A percentile compares a stretch with the other conserved stretches of the same genome.
phyloP scores from a whole-genome alignment of 1,139 yeast genomes.

The Candida frijolesensis region DNA sequence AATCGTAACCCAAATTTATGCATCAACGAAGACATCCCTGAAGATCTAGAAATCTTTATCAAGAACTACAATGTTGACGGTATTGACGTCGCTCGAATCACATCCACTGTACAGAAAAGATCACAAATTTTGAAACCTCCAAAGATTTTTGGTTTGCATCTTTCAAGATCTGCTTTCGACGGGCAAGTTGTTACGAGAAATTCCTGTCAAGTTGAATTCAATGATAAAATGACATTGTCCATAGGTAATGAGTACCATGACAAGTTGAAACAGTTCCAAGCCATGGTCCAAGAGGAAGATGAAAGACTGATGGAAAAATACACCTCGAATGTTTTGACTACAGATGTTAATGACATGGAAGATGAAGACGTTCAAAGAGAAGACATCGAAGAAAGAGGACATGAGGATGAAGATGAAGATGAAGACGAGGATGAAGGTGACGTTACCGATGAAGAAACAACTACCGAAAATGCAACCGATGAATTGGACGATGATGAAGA shows the following conservation, averaged over 20 bases:
- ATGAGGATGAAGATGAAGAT: conserved; percentile 30
- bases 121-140: conserved; percentile 70
- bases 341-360: conserved; percentile 48
- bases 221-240: conserved; percentile 55
- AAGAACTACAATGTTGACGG: conserved; percentile 46
- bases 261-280: conserved; percentile 39
- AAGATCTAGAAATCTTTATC: conserved; percentile 46
- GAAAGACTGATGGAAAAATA: conserved; percentile 17
- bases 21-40: conserved; percentile 64
- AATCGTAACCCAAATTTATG: conserved; percentile 36
- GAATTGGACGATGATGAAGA: conserved; percentile 23
- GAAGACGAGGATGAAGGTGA: conserved; percentile 25
- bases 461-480: conserved; percentile 22
- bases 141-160: conserved; percentile 68
- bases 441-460: conserved; percentile 21
- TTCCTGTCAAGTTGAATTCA: conserved; percentile 70
- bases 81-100: conserved; percentile 46
- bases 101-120: conserved; percentile 68
- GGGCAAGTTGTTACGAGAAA: conserved; percentile 76
- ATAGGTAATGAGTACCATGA: conserved; percentile 49
- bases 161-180: conserved; percentile 78
- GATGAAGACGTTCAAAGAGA: conserved; percentile 46
- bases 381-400: conserved; percentile 44
- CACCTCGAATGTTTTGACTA: conserved; percentile 38
- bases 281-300: conserved; percentile 19